Evolutionary conservation across 2,329 filamentous ascomycete genomes (phyloP).

Genomic region (Penicillium crustosum): DNA sequence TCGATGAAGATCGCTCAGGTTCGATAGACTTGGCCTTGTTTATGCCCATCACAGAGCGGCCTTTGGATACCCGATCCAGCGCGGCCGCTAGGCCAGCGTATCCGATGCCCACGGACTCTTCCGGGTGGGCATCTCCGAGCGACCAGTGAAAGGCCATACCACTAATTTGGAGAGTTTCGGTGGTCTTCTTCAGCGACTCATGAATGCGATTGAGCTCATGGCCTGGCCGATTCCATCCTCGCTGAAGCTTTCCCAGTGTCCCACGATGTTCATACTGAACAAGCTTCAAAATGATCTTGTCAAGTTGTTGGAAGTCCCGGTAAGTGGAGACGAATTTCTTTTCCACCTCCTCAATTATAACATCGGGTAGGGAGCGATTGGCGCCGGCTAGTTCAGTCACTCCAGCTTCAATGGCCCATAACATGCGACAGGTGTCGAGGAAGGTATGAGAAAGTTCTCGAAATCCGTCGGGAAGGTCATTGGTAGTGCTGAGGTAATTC

Average conservation of each 20-base stretch:
- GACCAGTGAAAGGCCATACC: conserved; percentile 68
- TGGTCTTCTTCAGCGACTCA: conserved; percentile 56
- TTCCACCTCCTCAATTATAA: conserved; percentile 64
- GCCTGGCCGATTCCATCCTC: conserved; percentile 53
- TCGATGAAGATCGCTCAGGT: conserved; percentile 1
- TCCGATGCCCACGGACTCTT: conserved; percentile 63
- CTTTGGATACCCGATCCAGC: conserved; percentile 50
- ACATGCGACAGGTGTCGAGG: conserved; percentile 64
- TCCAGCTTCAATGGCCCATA: conserved; percentile 69
- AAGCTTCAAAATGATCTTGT: conserved; percentile 62
- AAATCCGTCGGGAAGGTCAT: conserved; percentile 57
- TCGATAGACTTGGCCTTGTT: conserved; percentile 30
- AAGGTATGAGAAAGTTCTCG: conserved; percentile 64
- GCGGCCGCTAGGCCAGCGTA: conserved; percentile 67
- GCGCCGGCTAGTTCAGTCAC: conserved; percentile 56
- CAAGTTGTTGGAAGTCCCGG: conserved; percentile 62
- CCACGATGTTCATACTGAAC: conserved; percentile 64
- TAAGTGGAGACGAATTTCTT: conserved; percentile 63
- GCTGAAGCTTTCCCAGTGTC: conserved; percentile 59
- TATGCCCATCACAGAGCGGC: conserved; percentile 33
- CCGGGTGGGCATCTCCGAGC: conserved; percentile 58
- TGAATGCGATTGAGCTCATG: conserved; percentile 34
- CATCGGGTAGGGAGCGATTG: conserved; percentile 56
- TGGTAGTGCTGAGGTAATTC: conserved; percentile 61
- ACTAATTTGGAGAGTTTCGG: conserved; percentile 64